Conservation (phyloP, 768 basidiomycete genomes). For the Lactifluus echinatus region DNA sequence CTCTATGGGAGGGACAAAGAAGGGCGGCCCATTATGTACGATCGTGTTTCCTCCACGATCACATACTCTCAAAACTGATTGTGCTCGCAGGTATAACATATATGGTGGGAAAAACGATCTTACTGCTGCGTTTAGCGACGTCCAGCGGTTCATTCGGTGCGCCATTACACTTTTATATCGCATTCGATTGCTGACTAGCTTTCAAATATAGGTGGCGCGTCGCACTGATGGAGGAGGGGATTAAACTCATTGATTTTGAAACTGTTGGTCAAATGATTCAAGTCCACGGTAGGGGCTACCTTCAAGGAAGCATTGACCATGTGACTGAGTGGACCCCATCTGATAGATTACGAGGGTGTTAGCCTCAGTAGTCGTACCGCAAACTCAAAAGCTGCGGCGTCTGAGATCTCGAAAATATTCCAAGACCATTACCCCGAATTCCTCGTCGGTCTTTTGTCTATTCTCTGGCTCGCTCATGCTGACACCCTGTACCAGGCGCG, state of each 20-base stretch:
- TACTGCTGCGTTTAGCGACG: conserved; percentile 67
- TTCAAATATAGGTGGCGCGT: conserved; percentile 57
- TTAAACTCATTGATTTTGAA: conserved; percentile 58
- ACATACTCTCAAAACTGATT: neutral
- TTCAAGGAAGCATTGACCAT: neutral
- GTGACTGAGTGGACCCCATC: neutral
- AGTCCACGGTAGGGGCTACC: conserved; percentile 15
- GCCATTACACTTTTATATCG: neutral
- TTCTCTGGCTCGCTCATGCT: neutral
- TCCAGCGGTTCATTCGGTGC: conserved; percentile 66
- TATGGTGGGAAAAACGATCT: conserved; percentile 65
- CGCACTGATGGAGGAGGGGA: conserved; percentile 62
- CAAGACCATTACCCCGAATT: conserved; percentile 72
- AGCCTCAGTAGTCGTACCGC: conserved; percentile 54
- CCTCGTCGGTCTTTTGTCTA: conserved; percentile 37
- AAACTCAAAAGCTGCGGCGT: conserved; percentile 69
- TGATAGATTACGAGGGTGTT: conserved; percentile 68
- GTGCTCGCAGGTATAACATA: conserved; percentile 54
- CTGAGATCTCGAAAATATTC: conserved; percentile 68
- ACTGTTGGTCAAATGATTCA: conserved; percentile 36
- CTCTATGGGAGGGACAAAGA: conserved; percentile 64
- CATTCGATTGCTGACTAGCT: neutral
- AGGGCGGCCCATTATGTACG: conserved; percentile 60
- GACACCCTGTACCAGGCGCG: conserved; percentile 35
- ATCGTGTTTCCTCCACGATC: conserved; percentile 13